Percentiles rank a stretch among this genome's conserved stretches.
phyloP scores from a whole-genome alignment of 495 filamentous ascomycete genomes.

The Neurospora sp. region DNA sequence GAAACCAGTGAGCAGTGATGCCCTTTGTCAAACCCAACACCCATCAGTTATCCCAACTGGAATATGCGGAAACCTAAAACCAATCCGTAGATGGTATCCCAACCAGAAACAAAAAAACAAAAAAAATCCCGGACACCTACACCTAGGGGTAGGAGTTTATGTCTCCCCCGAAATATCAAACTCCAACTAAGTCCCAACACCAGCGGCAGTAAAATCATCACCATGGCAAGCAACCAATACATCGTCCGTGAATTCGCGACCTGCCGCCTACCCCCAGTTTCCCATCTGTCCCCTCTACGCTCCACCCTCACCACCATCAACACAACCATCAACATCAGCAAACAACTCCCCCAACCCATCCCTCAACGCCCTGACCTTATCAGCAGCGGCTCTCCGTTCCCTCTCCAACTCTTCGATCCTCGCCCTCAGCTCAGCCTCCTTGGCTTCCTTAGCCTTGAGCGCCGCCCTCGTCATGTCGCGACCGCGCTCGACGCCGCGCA shows the following conservation, averaged over 20 bases:
- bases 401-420: slow-evolving; percentile 40
- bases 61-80: not conserved
- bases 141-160: not conserved
- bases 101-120: not conserved
- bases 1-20: not conserved
- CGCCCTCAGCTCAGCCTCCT: slow-evolving; percentile 41
- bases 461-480: slow-evolving; percentile 52
- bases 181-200: not conserved
- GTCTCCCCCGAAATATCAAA: not conserved
- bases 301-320: not conserved
- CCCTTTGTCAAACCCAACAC: not conserved
- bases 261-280: not conserved
- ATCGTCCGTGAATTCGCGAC: not conserved
- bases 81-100: not conserved
- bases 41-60: not conserved
- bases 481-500: slow-evolving; percentile 47
- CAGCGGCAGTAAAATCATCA: not conserved
- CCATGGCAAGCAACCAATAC: not conserved
- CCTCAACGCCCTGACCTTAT: slow-evolving; percentile 12
- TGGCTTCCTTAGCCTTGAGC: slow-evolving; percentile 51
- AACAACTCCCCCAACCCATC: slow-evolving; percentile 11
- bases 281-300: not conserved
- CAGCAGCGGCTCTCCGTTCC: slow-evolving; percentile 37
- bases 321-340: not conserved
- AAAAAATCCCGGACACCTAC: not conserved